Conservation (phyloP, 2,329 filamentous ascomycete genomes). For the Xylaria sp. region DNA sequence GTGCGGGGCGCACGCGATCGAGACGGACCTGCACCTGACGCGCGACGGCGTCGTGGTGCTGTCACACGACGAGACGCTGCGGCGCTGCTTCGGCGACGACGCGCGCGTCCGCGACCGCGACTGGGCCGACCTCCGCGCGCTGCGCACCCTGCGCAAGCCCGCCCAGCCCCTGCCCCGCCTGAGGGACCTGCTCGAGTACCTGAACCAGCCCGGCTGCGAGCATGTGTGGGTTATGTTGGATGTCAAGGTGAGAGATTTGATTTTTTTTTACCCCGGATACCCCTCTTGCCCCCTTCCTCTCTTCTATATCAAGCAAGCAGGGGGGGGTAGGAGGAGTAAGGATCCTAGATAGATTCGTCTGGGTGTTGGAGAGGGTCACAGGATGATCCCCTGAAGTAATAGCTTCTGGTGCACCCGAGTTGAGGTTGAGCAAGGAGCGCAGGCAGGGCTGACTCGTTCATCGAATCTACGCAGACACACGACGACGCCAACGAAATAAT, state of each 20-base stretch:
- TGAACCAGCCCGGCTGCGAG: constrained; percentile 66
- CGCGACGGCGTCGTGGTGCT: constrained; percentile 83
- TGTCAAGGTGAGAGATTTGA: constrained; percentile 78
- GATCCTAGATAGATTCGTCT: neutral
- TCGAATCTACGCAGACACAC: constrained; percentile 56
- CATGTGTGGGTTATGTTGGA: constrained; percentile 83
- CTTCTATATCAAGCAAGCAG: neutral
- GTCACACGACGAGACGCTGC: constrained; percentile 77
- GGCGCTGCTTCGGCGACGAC: constrained; percentile 79
- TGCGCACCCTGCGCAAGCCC: constrained; percentile 69
- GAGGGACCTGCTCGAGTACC: constrained; percentile 71
- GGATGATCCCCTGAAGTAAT: too few relatives aligned
- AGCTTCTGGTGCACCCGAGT: neutral
- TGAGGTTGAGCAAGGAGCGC: neutral
- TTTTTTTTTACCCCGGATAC: too few relatives aligned
- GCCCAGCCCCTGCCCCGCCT: constrained; percentile 74
- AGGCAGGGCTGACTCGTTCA: neutral
- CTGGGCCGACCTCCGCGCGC: constrained; percentile 71
- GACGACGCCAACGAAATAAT: constrained; percentile 74
- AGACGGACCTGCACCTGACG: constrained; percentile 86
- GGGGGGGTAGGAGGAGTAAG: neutral
- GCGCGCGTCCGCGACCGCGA: constrained; percentile 74
- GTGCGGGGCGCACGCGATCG: constrained; percentile 77
- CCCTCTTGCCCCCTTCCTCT: neutral
- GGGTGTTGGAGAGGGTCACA: too few relatives aligned